Base-by-base conservation (phyloP, 208 protist species). In the Trypanosoma lewisi region DNA sequence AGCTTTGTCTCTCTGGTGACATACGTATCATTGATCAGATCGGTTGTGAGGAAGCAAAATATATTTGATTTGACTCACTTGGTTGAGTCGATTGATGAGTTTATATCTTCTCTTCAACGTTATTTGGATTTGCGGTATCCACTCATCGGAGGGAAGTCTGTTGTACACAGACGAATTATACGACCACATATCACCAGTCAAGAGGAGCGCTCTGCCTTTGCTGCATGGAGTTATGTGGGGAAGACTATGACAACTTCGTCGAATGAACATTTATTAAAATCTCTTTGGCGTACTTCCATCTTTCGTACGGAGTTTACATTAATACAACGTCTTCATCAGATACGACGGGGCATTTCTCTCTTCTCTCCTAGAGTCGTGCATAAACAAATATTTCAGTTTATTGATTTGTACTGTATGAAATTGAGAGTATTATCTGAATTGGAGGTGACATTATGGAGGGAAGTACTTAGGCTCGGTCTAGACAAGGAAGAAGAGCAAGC, bases 281-380 rank as follows among this genome's bases (percentile, higher is more conserved):
- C 65, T 16, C 63, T 95, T 27, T 92, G 85, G 85, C 51, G 71
- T 48, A 65, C 62, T 6, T 81, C 83, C 27, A 81, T 87, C 0
- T 95, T 93, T 49, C 75, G 89, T n/a, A 50, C 80, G 5, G 89
- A 91, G 52, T 92, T 93, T 59, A 37, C 60, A n/a, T 66, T 86
- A 34, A 27, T 88, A 31, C 83, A 87, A 64, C 68, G 62, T 44
- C 63, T 91, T 11, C 73, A 86, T n/a, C 54, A 61, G 31, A 44
- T 85, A 6, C 64, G 58, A 21, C n/a, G 50, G 33, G n/a, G 25
- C n/a, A 25, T n/a, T 36, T 54, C 56, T 54, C 16, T 59, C 55
- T 44, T 63, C 41, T 41, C 39, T 47, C 33, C 80, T 6, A 70
- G 52, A 12, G n/a, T 42, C 17, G 49, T 93, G 39, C 72, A 80